Evolutionary conservation across 2,329 filamentous ascomycete genomes (phyloP), one percentile per base, ranked within the genome.

Genomic region (Didymella glomerata): DNA sequence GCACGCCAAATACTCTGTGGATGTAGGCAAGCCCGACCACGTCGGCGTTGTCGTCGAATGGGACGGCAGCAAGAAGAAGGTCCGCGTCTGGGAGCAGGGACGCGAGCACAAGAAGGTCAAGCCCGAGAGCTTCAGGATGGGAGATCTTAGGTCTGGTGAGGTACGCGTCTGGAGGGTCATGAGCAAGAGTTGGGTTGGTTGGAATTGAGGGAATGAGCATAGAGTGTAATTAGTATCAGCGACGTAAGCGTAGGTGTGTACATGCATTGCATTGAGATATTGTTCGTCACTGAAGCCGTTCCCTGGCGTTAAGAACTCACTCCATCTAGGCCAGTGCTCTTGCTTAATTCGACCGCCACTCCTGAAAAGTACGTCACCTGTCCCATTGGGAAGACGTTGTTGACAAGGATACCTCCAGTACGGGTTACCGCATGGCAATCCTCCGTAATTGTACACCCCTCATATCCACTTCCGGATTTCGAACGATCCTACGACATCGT

Each of bases 21-120:
- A 99, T 68, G 91, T 97, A 1, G 93, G 93, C 65, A 95, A 92
- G 75, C 92, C 86, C 10, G 85, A 94, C 64, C 95, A 99, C 71
- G 94, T 98, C 0, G 95, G 86, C 2, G 82, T 99, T 2, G 94
- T 99, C 4, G 86, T 92, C 10, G 95, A 99, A 76, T 99, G 95
- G 95, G 95, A 99, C 76, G 95, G 95, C 3, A 96, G 92, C 40
- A 97, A 97, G 86, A 97, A 97, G 85, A 97, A 98, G 84, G 90
- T 99, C 25, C 83, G 93, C 27, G 93, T 90, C 1, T 98, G 92
- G 91, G 95, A 98, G 77, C 95, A 99, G 76, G 94, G 94, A 0
- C 83, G 94, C 14, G 94, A 98, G 81, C 93, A 88, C 76, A 94
- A 90, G 78, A 98, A 97, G 82, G 89, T 96, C 54, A 95, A 96